These are phyloP conservation scores for Cyclotella atomus DNA, from an alignment of 108 stramenopile species.

Conservation along the genomic window DNA sequence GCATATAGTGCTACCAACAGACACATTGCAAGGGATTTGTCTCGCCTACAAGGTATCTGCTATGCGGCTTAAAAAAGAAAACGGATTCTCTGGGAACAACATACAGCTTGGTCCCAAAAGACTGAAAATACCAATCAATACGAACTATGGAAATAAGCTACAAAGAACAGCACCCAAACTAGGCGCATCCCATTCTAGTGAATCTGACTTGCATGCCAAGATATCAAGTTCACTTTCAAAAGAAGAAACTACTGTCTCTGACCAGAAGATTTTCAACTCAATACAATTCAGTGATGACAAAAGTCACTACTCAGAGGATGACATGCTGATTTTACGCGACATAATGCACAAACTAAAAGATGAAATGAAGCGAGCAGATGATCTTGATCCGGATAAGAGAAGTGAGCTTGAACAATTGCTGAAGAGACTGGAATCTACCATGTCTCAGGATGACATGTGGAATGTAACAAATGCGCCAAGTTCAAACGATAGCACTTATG, in stretches of 20 bases:
- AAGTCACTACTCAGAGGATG: background rate
- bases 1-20: constrained; percentile 80
- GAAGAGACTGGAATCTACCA: constrained; percentile 2
- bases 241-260: constrained; percentile 3
- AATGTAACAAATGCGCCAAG: background rate
- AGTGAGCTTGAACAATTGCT: background rate
- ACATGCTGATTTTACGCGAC: background rate
- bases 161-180: background rate
- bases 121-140: constrained; percentile 64
- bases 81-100: constrained; percentile 76
- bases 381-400: background rate
- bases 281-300: background rate
- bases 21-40: constrained; percentile 85
- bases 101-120: constrained; percentile 81
- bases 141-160: background rate
- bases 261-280: too few species aligned
- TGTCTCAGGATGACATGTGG: constrained; percentile 4
- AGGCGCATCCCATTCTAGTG: too few species aligned
- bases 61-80: constrained; percentile 64
- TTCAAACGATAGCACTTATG: constrained; percentile 5
- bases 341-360: constrained; percentile 1
- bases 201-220: too few species aligned
- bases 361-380: background rate
- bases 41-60: constrained; percentile 81
- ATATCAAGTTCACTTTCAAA: background rate